Conservation (phyloP, 2,329 filamentous ascomycete species). For the Zasmidium angulare region DNA sequence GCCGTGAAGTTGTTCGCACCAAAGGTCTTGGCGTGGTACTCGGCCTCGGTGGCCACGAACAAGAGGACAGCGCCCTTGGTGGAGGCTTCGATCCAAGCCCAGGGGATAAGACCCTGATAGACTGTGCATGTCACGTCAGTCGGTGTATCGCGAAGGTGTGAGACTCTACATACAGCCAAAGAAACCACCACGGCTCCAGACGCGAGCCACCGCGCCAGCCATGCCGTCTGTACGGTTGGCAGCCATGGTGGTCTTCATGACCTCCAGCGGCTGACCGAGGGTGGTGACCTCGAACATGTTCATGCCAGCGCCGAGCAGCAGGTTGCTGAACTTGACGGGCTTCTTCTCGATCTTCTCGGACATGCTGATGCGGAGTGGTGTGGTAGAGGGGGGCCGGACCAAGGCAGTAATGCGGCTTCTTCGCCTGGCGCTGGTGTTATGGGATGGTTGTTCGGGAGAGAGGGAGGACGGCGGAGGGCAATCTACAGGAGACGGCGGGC, state of each 20-base stretch:
- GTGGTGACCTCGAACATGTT: slow-evolving; percentile 89
- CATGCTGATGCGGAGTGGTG: slow-evolving; percentile 51
- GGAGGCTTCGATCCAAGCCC: slow-evolving; percentile 99
- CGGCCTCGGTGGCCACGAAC: slow-evolving; percentile 97
- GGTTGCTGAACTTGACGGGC: slow-evolving; percentile 99
- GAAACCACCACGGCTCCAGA: slow-evolving; percentile 91
- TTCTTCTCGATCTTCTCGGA: slow-evolving; percentile 81
- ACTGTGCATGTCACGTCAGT: slow-evolving; percentile 55
- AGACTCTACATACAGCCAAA: slow-evolving; percentile 75
- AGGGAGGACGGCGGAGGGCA: slow-evolving; percentile 16
- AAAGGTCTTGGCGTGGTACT: slow-evolving; percentile 78
- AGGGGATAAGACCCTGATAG: slow-evolving; percentile 98
- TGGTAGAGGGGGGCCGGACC: slow-evolving; percentile 73
- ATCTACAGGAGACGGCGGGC: neutral
- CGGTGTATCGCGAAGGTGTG: neutral
- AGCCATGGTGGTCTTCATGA: slow-evolving; percentile 99
- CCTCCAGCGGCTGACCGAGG: slow-evolving; percentile 83
- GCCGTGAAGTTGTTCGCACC: slow-evolving; percentile 84
- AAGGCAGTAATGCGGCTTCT: slow-evolving; percentile 89
- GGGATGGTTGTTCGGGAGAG: slow-evolving; percentile 25
- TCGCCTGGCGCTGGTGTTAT: slow-evolving; percentile 53
- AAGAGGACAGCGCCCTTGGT: slow-evolving; percentile 98
- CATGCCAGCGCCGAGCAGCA: slow-evolving; percentile 88
- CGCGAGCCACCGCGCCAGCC: slow-evolving; percentile 73
- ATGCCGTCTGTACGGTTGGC: slow-evolving; percentile 92